These are phyloP conservation scores for Geoglossum glabrum DNA, from an alignment of 495 filamentous ascomycete genomes.

Conservation along the genomic window DNA sequence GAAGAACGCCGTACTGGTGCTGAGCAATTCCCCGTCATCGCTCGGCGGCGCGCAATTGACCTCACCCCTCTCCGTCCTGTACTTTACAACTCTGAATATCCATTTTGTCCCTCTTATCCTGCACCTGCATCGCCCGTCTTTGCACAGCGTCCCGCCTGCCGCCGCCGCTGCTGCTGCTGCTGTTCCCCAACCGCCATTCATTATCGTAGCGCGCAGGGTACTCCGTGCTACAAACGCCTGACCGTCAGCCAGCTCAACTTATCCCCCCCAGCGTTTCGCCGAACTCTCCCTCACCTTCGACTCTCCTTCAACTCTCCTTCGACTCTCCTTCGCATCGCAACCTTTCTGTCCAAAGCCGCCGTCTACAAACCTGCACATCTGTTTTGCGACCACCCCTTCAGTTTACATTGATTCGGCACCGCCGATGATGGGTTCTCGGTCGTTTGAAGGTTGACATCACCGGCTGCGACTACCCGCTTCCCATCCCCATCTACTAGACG, in stretches of 20 bases:
- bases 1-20: not conserved
- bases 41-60: not conserved
- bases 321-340: not conserved
- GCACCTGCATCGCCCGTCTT: too few species aligned
- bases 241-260: not conserved
- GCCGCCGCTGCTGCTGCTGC: not conserved
- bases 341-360: not conserved
- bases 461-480: not conserved
- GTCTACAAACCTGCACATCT: not conserved
- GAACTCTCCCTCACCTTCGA: not conserved
- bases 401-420: not conserved
- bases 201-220: not conserved
- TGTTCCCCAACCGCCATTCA: not conserved
- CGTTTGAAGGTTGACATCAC: not conserved
- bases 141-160: too few species aligned
- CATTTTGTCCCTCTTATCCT: too few species aligned
- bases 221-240: too few species aligned
- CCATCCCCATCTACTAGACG: not conserved
- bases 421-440: not conserved
- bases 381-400: not conserved
- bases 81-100: too few species aligned
- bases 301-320: not conserved
- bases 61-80: not conserved
- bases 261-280: not conserved
- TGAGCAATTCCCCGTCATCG: not conserved